Conservation (phyloP, 2,329 filamentous ascomycete species). For the Aureobasidium pullulans region DNA sequence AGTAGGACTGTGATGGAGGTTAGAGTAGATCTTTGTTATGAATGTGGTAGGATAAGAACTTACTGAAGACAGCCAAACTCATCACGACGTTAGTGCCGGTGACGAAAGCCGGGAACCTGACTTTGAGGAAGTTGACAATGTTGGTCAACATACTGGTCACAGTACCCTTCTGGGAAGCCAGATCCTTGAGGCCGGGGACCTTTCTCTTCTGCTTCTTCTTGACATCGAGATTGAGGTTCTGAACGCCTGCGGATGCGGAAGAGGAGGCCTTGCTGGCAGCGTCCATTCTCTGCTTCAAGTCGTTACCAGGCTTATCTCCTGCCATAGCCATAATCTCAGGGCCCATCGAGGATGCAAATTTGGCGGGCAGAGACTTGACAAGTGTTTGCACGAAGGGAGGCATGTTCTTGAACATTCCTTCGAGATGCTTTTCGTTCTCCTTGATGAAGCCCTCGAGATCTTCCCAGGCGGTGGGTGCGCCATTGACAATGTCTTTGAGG, state of each 20-base stretch:
- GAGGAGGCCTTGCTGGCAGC: conserved; percentile 26
- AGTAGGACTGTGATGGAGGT: conserved; percentile 51
- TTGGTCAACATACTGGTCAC: conserved; percentile 76
- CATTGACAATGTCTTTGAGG: conserved; percentile 85
- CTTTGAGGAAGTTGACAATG: conserved; percentile 83
- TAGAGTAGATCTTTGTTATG: conserved; percentile 33
- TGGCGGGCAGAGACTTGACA: conserved; percentile 74
- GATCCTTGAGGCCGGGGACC: conserved; percentile 65
- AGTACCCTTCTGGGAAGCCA: conserved; percentile 81
- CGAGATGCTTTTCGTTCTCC: conserved; percentile 56
- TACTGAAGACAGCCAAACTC: conserved; percentile 71
- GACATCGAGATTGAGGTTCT: not conserved
- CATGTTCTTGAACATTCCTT: conserved; percentile 58
- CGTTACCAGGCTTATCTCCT: conserved; percentile 55
- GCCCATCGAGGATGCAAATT: conserved; percentile 66
- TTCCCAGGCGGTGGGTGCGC: conserved; percentile 85
- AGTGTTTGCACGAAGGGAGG: conserved; percentile 78
- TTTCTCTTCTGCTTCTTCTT: conserved; percentile 47
- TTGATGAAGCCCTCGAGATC: conserved; percentile 69
- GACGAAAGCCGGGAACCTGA: conserved; percentile 82
- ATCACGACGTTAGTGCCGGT: conserved; percentile 81
- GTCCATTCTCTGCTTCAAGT: conserved; percentile 29
- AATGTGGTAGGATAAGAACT: conserved; percentile 45
- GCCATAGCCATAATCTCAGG: conserved; percentile 78
- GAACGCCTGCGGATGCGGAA: not conserved